These are phyloP conservation scores for Umbelopsis sp. DNA, from an alignment of 371 early-diverging fungal genomes.

Conservation along the genomic window DNA sequence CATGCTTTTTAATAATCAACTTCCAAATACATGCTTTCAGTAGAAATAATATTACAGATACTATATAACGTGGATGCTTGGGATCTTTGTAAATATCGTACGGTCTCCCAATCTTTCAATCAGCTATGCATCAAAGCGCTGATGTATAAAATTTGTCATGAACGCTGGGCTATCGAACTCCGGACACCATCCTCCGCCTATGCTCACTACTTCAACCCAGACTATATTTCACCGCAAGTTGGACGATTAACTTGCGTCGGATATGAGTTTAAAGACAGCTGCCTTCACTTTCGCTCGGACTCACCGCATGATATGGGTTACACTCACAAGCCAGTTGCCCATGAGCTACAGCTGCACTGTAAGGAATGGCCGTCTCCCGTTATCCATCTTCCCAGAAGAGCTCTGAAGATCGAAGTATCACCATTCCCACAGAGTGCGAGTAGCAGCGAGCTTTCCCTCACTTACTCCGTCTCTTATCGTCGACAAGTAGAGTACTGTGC, in stretches of 20 bases:
- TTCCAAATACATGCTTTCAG: background rate
- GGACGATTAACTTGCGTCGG: conserved; percentile 1
- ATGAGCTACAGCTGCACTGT: conserved; percentile 9
- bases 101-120: background rate
- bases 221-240: conserved; percentile 10
- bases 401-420: background rate
- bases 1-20: background rate
- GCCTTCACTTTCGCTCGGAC: background rate
- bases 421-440: background rate
- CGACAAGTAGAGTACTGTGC: background rate
- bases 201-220: conserved; percentile 15
- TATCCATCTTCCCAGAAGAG: conserved; percentile 1
- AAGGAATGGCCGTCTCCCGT: conserved; percentile 12
- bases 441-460: background rate
- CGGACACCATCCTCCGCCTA: conserved; percentile 14
- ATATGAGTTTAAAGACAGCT: background rate
- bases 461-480: background rate
- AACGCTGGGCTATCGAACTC: conserved; percentile 10
- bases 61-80: conserved; percentile 11
- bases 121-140: conserved; percentile 11
- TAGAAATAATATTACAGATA: conserved; percentile 4
- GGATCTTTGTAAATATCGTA: background rate
- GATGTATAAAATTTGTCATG: conserved; percentile 13
- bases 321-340: background rate
- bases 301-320: background rate